Conservation (phyloP, 192 early-diverging fungal species). For the Mortierella claussenii region DNA sequence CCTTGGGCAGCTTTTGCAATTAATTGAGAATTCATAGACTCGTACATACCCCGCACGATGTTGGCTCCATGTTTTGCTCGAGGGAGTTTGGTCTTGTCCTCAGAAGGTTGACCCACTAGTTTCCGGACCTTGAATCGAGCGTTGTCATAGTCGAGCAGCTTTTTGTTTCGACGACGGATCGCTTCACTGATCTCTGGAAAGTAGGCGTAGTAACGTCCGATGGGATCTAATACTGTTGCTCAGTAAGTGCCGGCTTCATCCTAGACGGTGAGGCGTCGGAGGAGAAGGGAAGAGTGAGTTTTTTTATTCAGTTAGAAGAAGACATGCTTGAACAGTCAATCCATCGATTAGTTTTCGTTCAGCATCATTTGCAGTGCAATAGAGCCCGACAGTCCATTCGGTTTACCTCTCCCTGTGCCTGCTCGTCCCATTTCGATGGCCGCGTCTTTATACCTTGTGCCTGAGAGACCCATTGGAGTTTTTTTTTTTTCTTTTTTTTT, state of each 20-base stretch:
- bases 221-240: slow-evolving; percentile 87
- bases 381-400: background rate
- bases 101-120: slow-evolving; percentile 79
- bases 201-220: slow-evolving; percentile 85
- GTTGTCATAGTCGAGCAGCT: slow-evolving; percentile 91
- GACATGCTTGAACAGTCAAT: background rate
- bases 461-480: slow-evolving; percentile 80
- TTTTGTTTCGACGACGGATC: slow-evolving; percentile 89
- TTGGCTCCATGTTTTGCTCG: slow-evolving; percentile 85
- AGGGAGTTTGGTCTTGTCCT: slow-evolving; percentile 74
- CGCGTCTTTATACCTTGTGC: slow-evolving; percentile 85
- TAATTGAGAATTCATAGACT: slow-evolving; percentile 83
- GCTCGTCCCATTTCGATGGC: slow-evolving; percentile 84
- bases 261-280: too few relatives aligned
- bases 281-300: too few relatives aligned
- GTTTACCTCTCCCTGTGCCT: slow-evolving; percentile 74
- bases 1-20: slow-evolving; percentile 88
- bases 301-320: too few relatives aligned
- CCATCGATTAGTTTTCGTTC: background rate
- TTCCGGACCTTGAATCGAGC: slow-evolving; percentile 77
- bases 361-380: too few relatives aligned
- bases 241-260: slow-evolving; percentile 89
- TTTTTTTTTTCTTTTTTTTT: too few relatives aligned
- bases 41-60: slow-evolving; percentile 80
- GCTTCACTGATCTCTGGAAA: slow-evolving; percentile 95